Percentiles rank a stretch among this genome's conserved stretches.
Evolutionary conservation across 2,329 filamentous ascomycete species (phyloP).

Genomic region (Alternaria hordeiaustralica): DNA sequence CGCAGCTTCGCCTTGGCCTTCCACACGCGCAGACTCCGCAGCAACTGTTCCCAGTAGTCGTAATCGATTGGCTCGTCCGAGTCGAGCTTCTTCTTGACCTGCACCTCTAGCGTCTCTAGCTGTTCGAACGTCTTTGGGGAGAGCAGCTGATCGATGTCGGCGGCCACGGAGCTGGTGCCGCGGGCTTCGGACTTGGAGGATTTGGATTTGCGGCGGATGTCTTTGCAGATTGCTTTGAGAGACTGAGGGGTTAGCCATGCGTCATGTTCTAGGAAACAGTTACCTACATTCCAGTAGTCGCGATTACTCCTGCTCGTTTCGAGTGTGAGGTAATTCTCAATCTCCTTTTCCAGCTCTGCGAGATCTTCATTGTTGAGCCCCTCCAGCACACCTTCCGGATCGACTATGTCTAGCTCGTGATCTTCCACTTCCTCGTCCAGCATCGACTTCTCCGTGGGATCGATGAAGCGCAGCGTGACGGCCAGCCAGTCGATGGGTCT

Average conservation of each 20-base stretch:
- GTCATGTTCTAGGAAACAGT: too few species aligned
- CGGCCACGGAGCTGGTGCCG: conserved; percentile 79
- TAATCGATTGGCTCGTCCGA: conserved; percentile 93
- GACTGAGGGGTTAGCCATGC: conserved; percentile 64
- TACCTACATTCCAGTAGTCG: conserved; percentile 80
- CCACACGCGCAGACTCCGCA: conserved; percentile 84
- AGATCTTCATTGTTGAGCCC: conserved; percentile 71
- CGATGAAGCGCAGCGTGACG: conserved; percentile 87
- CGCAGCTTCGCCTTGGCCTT: conserved; percentile 88
- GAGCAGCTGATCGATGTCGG: conserved; percentile 87
- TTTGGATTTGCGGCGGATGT: conserved; percentile 71
- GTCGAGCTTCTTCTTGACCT: conserved; percentile 84
- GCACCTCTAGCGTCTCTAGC: conserved; percentile 82
- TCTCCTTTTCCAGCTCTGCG: conserved; percentile 79
- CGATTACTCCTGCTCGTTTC: conserved; percentile 79
- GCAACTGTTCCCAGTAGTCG: conserved; percentile 95
- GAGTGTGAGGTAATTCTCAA: conserved; percentile 77
- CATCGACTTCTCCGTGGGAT: conserved; percentile 73
- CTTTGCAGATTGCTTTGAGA: conserved; percentile 81
- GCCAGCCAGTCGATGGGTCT: conserved; percentile 94
- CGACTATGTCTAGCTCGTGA: conserved; percentile 73
- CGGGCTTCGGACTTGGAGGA: conserved; percentile 70
- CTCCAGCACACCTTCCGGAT: conserved; percentile 82
- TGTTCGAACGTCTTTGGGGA: conserved; percentile 85
- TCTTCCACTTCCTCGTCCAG: conserved; percentile 86